Percentiles rank a stretch among this genome's conserved stretches.
Evolutionary conservation across 2,329 filamentous ascomycete genomes (phyloP).

Genomic region (Exophiala sideris): DNA sequence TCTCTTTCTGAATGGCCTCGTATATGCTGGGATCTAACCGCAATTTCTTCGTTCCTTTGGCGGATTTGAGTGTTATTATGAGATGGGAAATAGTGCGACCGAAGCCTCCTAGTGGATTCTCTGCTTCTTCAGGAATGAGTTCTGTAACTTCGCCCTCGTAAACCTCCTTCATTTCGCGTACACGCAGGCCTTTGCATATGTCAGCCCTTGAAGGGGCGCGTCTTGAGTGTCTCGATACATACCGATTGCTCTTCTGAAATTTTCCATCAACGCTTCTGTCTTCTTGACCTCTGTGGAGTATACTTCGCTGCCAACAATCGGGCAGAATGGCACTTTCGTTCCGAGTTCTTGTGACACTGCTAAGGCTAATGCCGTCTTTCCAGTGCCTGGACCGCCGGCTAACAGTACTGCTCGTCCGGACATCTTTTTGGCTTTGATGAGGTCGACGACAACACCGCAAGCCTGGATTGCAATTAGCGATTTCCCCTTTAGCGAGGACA

Average conservation of each 20-base stretch:
- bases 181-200: slow-evolving; percentile 63
- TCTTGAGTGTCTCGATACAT: slow-evolving; percentile 29
- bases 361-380: slow-evolving; percentile 93
- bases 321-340: slow-evolving; percentile 97
- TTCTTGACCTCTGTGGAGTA: slow-evolving; percentile 99
- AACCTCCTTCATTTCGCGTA: slow-evolving; percentile 97
- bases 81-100: slow-evolving; percentile 96
- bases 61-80: slow-evolving; percentile 89
- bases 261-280: slow-evolving; percentile 98
- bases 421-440: slow-evolving; percentile 97
- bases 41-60: slow-evolving; percentile 96
- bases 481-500: background rate
- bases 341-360: slow-evolving; percentile 96
- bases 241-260: slow-evolving; percentile 95
- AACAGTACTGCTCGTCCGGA: slow-evolving; percentile 88
- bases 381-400: slow-evolving; percentile 90
- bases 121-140: slow-evolving; percentile 93
- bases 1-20: slow-evolving; percentile 97
- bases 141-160: slow-evolving; percentile 99
- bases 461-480: slow-evolving; percentile 55
- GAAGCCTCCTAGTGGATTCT: slow-evolving; percentile 95
- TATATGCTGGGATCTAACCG: slow-evolving; percentile 97
- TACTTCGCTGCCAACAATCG: slow-evolving; percentile 95
- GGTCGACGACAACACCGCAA: slow-evolving; percentile 90
- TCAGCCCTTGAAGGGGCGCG: slow-evolving; percentile 2